phyloP scores from a whole-genome alignment of 2,329 filamentous ascomycete species.

The Metarhizium album region DNA sequence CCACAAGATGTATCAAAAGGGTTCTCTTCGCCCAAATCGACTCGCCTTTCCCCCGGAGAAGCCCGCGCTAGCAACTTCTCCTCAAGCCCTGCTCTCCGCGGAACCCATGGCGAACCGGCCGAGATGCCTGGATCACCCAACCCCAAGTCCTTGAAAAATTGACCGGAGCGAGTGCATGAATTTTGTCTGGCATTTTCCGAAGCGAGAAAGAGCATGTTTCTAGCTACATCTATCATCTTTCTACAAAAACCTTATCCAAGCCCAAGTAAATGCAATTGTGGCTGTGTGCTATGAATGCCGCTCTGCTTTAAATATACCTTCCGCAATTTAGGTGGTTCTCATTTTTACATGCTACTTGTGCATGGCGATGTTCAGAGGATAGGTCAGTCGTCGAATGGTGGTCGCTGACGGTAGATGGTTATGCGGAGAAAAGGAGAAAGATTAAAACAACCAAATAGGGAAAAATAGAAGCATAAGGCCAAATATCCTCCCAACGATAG shows the following conservation, averaged over 20 bases:
- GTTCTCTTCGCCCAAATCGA: too few relatives aligned
- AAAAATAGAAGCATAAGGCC: neutral
- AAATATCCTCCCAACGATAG: neutral
- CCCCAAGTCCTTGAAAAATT: too few relatives aligned
- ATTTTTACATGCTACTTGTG: neutral
- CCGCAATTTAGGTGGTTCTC: neutral
- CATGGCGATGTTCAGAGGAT: neutral
- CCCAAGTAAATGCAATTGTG: neutral
- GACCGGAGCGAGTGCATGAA: too few relatives aligned
- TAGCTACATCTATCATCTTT: neutral
- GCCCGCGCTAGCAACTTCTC: too few relatives aligned
- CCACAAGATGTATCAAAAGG: too few relatives aligned
- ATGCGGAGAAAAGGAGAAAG: neutral
- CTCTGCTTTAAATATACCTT: neutral
- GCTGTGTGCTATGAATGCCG: neutral
- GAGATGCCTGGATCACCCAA: too few relatives aligned
- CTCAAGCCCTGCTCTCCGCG: too few relatives aligned
- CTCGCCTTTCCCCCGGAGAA: too few relatives aligned
- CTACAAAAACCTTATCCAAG: neutral
- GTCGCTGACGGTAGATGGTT: neutral
- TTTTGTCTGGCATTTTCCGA: neutral
- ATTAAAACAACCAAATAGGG: neutral
- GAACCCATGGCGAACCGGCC: too few relatives aligned
- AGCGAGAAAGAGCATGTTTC: neutral
- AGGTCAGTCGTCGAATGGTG: neutral